Evolutionary conservation across 768 basidiomycete genomes (phyloP).

Genomic region (Lepiota venenata): DNA sequence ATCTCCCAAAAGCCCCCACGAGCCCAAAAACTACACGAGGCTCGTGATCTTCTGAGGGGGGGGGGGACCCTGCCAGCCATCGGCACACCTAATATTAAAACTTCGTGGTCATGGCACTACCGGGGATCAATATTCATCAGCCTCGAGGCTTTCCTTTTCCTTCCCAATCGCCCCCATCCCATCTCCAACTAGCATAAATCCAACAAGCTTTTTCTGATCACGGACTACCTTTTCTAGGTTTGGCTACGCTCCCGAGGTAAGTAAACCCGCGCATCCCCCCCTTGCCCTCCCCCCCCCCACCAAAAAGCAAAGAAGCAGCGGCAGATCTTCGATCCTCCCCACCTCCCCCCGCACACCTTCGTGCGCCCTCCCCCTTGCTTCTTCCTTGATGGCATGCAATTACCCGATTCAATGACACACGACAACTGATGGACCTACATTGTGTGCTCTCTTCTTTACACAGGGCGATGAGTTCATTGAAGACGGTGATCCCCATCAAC

Average conservation of each 20-base stretch:
- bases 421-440: conserved; percentile 19
- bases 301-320: conserved; percentile 13
- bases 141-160: conserved; percentile 14
- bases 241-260: conserved; percentile 66
- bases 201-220: conserved; percentile 17
- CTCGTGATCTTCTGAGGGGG: not conserved
- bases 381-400: not conserved
- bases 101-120: conserved; percentile 5
- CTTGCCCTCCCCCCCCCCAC: conserved; percentile 15
- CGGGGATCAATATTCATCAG: conserved; percentile 7
- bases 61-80: too few species aligned
- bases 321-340: not conserved
- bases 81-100: not conserved
- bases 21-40: not conserved
- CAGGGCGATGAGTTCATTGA: conserved; percentile 77
- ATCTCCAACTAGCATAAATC: conserved; percentile 10
- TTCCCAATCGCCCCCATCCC: not conserved
- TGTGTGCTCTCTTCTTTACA: conserved; percentile 13
- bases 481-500: conserved; percentile 85
- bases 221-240: conserved; percentile 41
- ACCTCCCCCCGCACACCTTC: too few species aligned
- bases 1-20: not conserved
- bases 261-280: conserved; percentile 14
- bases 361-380: not conserved
- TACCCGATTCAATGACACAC: not conserved